Base-by-base conservation (phyloP, 1,139 yeast genomes). In the Ashbya aceris region DNA sequence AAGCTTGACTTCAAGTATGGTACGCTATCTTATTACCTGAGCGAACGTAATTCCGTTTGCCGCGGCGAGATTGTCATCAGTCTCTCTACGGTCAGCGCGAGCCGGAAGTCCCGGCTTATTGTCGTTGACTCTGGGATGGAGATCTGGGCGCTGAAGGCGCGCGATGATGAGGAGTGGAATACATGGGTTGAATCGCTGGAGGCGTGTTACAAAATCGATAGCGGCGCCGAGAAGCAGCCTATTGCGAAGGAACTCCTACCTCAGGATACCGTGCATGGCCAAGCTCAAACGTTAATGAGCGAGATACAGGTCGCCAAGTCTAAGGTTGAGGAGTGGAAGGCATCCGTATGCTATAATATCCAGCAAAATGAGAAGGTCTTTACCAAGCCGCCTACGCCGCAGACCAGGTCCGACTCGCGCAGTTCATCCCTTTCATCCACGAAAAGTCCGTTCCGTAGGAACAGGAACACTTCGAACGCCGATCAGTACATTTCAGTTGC, bases 71-170 rank as follows among this genome's bases (percentile, higher is more conserved):
- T 91, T 86, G 94, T 94, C 14, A 77, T 91, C 38, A 77, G 75
- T 41, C 73, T 83, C 38, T 79, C 95, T 8, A 84, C 83, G 23
- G 77, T 91, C 3, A 77, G 93, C 45, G 96, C 95, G 1, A 80
- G 82, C 53, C 71, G 77, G 27, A 74, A 74, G 42, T 75, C 76
- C 26, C 67, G 77, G 40, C 83, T 83, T 53, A 78, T 91, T 39
- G 80, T 83, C 41, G 74, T 91, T 49, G 97, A 91, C 61, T 86
- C 96, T 0, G 98, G 98, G 2, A 81, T 91, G 79, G 98, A 91
- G 60, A 79, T 85, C 11, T 91, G 98, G 98, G 79, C 77, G 39
- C 68, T 91, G 49, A 83, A 83, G 53, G 85, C 96, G 0, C 65
- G 73, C 36, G 77, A 73, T 43, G 63, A 63, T 11, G 68, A 70